These are phyloP conservation scores for Neopestalotiopsis sp. DNA, from an alignment of 2,329 filamentous ascomycete genomes.

Conservation along the genomic window DNA sequence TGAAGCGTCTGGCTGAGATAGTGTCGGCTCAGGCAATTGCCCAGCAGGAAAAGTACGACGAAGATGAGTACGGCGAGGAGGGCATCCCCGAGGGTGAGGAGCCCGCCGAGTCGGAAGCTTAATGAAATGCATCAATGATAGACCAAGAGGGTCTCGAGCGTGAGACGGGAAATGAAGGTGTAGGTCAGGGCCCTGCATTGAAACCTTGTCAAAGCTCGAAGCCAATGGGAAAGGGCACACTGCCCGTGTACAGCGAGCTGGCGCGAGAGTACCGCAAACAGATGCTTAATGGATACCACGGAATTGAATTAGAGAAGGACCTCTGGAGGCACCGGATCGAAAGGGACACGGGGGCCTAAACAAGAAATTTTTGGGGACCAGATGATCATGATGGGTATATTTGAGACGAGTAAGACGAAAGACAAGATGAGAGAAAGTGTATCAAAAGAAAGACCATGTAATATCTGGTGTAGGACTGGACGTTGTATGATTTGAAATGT, in stretches of 20 bases:
- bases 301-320: slow-evolving; percentile 17
- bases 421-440: slow-evolving; percentile 14
- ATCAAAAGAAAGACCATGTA: slow-evolving; percentile 16
- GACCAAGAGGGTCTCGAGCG: background rate
- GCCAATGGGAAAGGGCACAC: background rate
- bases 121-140: slow-evolving; percentile 1
- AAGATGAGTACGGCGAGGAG: slow-evolving; percentile 46
- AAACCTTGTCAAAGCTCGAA: background rate
- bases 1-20: slow-evolving; percentile 97
- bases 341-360: background rate
- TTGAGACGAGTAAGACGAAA: slow-evolving; percentile 3
- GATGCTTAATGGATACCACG: slow-evolving; percentile 18
- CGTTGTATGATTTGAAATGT: slow-evolving; percentile 15
- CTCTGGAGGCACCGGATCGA: background rate
- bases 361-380: slow-evolving; percentile 6
- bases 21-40: slow-evolving; percentile 95
- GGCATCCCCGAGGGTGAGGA: slow-evolving; percentile 57
- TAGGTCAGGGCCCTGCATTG: background rate
- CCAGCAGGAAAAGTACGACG: slow-evolving; percentile 81
- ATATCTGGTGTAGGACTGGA: slow-evolving; percentile 15
- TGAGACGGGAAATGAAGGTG: background rate
- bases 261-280: slow-evolving; percentile 2
- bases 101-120: slow-evolving; percentile 39
- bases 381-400: background rate
- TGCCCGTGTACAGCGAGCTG: slow-evolving; percentile 8